Base-by-base conservation (phyloP, 139 green algal genomes). In the Dunaliella sp. region DNA sequence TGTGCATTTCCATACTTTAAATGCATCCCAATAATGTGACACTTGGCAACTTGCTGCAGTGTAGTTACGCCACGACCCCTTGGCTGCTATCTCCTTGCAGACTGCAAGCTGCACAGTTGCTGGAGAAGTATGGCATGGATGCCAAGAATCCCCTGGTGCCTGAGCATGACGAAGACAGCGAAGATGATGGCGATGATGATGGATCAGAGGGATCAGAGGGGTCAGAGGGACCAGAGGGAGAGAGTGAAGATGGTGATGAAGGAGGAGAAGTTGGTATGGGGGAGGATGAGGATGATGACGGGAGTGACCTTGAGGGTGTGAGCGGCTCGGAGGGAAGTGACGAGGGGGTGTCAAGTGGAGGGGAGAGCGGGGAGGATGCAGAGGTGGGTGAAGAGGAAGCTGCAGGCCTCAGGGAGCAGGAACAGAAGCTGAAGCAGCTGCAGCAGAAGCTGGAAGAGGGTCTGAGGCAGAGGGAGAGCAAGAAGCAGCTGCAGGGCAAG, bases 91-190 rank as follows among this genome's bases (percentile, higher is more conserved):
- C 32, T n/a, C 26, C n/a, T 38, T 65, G 81, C 85, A 91, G 88
- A 75, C 38, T 84, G 38, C 83, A 38, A 31, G 91, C 90, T 1
- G 90, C 91, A 21, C 36, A 81, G 81, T 86, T 93, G 36, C 83
- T 87, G 31, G 85, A 77, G 3, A 92, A 94, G 86, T 85, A 93
- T 81, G 90, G 90, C 30, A 78, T 84, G 37, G 75, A 78, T 26
- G 83, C 87, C 1, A 48, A 82, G 83, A 92, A 92, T 78, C 86
- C 86, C 0, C 83, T 83, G 76, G 48, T 87, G 58, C 35, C 33
- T 22, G 32, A 87, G 1, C 38, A 85, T 21, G 81, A 78, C 26
- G 77, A 86, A 1, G 82, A 59, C 22, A 31, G 38, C 0, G 82
- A 82, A 26, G 80, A 59, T 32, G 86, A 38, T 28, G 84, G 79